Evolutionary conservation across 2,329 filamentous ascomycete genomes (phyloP), one percentile per base, ranked within the genome.

Genomic region (Cladobotryum mycophilum): DNA sequence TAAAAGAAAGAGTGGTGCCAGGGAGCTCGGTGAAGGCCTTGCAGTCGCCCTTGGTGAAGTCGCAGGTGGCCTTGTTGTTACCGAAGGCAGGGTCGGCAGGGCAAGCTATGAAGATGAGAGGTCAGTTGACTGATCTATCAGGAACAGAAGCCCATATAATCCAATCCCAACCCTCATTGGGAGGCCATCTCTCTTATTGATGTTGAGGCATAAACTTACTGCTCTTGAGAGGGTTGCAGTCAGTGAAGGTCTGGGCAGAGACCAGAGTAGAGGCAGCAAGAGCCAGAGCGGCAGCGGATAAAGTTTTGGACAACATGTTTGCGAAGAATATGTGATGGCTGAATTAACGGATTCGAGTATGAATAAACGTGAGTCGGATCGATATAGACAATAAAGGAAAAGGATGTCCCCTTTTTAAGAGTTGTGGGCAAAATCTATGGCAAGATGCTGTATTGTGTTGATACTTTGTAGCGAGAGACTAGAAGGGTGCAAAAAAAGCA

Each of bases 71-170:
- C 18, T 53, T 55, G 40, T 67, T 72, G 71, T 67, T 82, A 47
- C 88, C 89, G 13, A 96, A 76, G 11, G 91, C 92, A 55, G 86
- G 78, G 66, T 95, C 79, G 52, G 85, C 68, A 45, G 87, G 81
- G 72, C 92, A 97, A 34, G 63, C 78, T 80, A 49, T n/a, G 8
- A 4, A 4, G 11, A 25, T 51, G 41, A 49, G 33, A 6, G 40
- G 41, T 40, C 22, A 33, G 37, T 17, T 17, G 14, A 38, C 25
- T 38, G 11, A 38, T n/a, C n/a, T 7, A 20, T 20, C 20, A 20
- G 20, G 20, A 20, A 20, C 20, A 20, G 20, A 20, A 20, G 5
- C 20, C 8, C 35, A 37, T 15, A 37, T 15, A 37, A 13, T 37
- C 8, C 35, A 37, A 37, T 37, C 35, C 6, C 20, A 20, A 20